Base-by-base conservation (phyloP, 768 basidiomycete genomes). In the Kwoniella pini region DNA sequence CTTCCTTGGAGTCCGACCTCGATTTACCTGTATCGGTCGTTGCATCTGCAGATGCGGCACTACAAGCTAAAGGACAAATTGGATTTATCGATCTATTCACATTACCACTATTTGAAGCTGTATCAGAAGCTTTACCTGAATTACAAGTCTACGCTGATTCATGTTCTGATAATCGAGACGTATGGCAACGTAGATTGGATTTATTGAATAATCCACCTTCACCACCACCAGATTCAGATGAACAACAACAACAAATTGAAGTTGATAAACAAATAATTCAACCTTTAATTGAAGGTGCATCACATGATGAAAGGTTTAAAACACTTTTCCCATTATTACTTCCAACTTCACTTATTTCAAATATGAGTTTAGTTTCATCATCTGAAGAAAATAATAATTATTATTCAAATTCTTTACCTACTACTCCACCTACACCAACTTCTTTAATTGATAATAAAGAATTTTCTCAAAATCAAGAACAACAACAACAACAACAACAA, bases 51-150 rank as follows among this genome's bases (percentile, higher is more conserved):
- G 82, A 83, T 30, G 77, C 77, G 1, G 73, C 88, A 2, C 83
- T 83, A 44, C 88, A 90, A 78, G 91, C 89, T 26, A 83, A 85
- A 63, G 86, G 86, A 1, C 96, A 99, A 78, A 85, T 97, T 17
- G 92, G 86, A 68, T 99, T 99, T 79, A 89, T 92, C 67, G 84
- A 83, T 54, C 81, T 82, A 2, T 97, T 90, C 74, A 89, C 87
- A 42, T 85, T 86, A 69, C 95, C 95, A 1, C 81, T 99, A 22
- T 85, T 96, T 59, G 86, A 90, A 63, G 79, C 90, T 39, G 86
- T 87, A 2, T 82, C 87, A 3, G 81, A 80, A 45, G 88, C 86
- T 21, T 82, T 96, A 49, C 90, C 91, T 89, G 90, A 88, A 76
- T 85, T 94, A 80, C 80, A 82, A 43, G 78, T 78, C 45, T 94